Base-by-base conservation (phyloP, 805 yeast species). In the Yarrowia sp. region DNA sequence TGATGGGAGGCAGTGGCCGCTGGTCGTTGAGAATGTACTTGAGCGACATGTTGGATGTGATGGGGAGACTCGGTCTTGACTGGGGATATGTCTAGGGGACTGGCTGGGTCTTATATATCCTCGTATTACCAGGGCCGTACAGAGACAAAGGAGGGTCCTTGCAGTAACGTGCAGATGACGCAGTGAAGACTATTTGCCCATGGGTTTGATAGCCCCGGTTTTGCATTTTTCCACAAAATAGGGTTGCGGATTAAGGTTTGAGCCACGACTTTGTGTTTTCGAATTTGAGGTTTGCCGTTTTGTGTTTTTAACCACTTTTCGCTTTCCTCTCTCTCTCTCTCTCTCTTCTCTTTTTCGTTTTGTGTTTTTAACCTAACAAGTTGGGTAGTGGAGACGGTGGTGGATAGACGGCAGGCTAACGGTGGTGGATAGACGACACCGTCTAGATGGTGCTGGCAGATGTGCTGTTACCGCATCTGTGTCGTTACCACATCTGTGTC, bases 61-160 rank as follows among this genome's bases (percentile, higher is more conserved):
- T 28, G 52, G n/a, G 54, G 10, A 11, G 17, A n/a, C n/a, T 32
- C 40, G 26, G 5, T 5, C 28, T 30, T 28, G 26, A 8, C 30
- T 26, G 30, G 30, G 30, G 8, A 5, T 26, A 4, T 26, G 30
- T 4, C 30, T 26, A 26, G 30, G 30, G 30, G 30, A 26, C 30
- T 26, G 8, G 30, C 12, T 16, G 56, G 44, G 44, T 32, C 61
- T 52, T 52, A 52, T 52, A 52, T 52, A 52, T 26, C 44, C 33
- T 52, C 44, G 61, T 52, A 35, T 52, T 36, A 35, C 38, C 61
- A 38, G 44, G 61, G 61, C 61, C 43, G 61, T 49, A 49, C 41
- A 49, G 56, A 49, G 56, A 49, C 56, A 49, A 49, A 49, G 44
- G 61, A 52, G 61, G 61, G 61, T 52, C 61, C 46, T 52, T 52